Conservation (phyloP, 306 rosid genomes). For the Heteromeles arbutifolia region DNA sequence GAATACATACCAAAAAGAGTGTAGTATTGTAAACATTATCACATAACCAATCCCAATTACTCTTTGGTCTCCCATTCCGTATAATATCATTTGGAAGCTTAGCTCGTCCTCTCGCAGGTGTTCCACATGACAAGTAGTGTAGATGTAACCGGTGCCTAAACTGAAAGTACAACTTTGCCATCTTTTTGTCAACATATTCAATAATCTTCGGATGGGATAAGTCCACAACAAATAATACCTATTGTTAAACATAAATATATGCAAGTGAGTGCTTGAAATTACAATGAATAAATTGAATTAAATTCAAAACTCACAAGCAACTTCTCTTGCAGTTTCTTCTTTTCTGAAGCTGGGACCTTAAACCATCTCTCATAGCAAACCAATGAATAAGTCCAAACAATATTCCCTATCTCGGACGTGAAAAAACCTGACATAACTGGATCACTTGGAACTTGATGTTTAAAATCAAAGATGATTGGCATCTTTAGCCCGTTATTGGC, state of each 20-base stretch:
- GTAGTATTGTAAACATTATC: neutral
- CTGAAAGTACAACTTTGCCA: neutral
- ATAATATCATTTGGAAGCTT: neutral
- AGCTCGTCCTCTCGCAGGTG: neutral
- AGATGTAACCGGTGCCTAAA: neutral
- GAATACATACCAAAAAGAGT: neutral
- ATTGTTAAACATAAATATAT: neutral
- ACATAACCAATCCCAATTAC: neutral
- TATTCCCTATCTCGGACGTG: neutral
- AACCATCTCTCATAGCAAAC: neutral
- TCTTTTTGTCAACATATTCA: neutral
- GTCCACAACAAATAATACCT: neutral
- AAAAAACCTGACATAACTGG: neutral
- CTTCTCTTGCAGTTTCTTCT: neutral
- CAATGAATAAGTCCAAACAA: neutral
- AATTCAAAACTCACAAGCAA: neutral
- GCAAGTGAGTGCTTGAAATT: neutral
- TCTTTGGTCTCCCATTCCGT: neutral
- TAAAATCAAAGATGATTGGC: neutral
- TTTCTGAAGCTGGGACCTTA: neutral
- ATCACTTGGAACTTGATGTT: neutral
- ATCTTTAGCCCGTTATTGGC: neutral
- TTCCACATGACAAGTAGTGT: neutral
- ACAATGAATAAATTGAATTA: neutral
- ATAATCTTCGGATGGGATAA: neutral